These are phyloP conservation scores for Papiliotrema laurentii DNA, from an alignment of 1,284 basidiomycete genomes.

Conservation along the genomic window DNA sequence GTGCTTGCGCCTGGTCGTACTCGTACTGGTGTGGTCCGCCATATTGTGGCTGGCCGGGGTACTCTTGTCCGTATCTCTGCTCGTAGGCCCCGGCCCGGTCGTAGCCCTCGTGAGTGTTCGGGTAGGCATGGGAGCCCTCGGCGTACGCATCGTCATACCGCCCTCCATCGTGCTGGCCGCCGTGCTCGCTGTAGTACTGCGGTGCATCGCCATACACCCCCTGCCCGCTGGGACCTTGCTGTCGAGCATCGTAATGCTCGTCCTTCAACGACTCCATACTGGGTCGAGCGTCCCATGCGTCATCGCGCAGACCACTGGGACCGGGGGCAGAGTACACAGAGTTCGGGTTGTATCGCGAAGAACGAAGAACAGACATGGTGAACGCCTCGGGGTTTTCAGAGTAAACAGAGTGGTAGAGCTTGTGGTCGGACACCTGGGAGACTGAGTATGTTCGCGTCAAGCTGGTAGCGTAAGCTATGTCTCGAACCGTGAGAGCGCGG, in stretches of 20 bases:
- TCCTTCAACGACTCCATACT: conserved; percentile 52
- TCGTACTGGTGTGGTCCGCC: too few relatives aligned
- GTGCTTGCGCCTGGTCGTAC: conserved; percentile 4
- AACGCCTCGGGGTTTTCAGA: conserved; percentile 54
- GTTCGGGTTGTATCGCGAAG: conserved; percentile 61
- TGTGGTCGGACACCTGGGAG: conserved; percentile 71
- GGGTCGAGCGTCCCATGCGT: conserved; percentile 67
- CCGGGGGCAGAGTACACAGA: conserved; percentile 27
- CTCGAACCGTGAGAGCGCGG: neutral
- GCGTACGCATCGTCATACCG: conserved; percentile 26
- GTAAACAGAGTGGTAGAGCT: conserved; percentile 70
- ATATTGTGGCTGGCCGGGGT: too few relatives aligned
- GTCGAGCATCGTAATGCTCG: neutral
- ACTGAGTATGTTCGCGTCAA: conserved; percentile 68
- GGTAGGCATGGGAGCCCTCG: conserved; percentile 12
- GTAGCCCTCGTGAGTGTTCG: conserved; percentile 9
- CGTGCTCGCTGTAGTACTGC: neutral
- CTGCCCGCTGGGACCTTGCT: neutral
- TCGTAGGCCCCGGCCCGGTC: conserved; percentile 9
- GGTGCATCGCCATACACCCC: neutral
- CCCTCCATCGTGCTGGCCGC: conserved; percentile 2
- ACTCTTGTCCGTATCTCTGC: conserved; percentile 2
- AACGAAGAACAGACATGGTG: conserved; percentile 56
- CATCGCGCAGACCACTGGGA: conserved; percentile 43
- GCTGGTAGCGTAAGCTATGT: conserved; percentile 42